phyloP scores from a whole-genome alignment of 176 grass and related monocot genomes.

The Avena sativa region DNA sequence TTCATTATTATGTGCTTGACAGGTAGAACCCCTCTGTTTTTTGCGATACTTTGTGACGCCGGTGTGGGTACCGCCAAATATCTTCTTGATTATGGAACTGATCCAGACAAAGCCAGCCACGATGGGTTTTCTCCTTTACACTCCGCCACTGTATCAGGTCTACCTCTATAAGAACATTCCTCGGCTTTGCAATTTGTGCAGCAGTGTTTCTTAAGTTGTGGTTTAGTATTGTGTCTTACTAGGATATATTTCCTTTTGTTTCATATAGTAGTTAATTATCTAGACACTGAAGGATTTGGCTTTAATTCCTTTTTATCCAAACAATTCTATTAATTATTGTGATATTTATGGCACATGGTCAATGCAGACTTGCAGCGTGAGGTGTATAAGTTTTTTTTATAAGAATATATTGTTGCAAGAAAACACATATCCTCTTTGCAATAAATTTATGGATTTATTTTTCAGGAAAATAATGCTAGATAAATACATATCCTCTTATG shows the following conservation, averaged over 20 bases:
- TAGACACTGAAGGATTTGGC: not conserved
- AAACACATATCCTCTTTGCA: not conserved
- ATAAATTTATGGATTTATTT: not conserved
- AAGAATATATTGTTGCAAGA: not conserved
- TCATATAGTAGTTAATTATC: not conserved
- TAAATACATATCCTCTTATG: conserved; percentile 1
- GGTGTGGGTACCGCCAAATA: conserved; percentile 19
- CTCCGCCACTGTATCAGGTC: conserved; percentile 9
- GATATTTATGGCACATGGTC: not conserved
- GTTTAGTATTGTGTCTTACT: not conserved
- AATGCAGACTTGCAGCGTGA: not conserved
- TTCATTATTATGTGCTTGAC: conserved; percentile 1
- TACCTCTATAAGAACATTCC: conserved; percentile 5
- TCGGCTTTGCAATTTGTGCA: not conserved
- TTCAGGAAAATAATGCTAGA: not conserved
- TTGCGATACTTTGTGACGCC: not conserved
- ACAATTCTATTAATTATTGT: not conserved
- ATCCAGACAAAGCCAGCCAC: conserved; percentile 6
- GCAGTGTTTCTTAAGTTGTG: not conserved
- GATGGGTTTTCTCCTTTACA: conserved; percentile 45
- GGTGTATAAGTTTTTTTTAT: not conserved
- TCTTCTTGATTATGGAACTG: conserved; percentile 43
- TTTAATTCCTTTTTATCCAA: not conserved
- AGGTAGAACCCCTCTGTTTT: conserved; percentile 46
- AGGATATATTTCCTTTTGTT: not conserved